phyloP scores from a whole-genome alignment of 2,329 filamentous ascomycete species.

The Proliferodiscus dingleyae region DNA sequence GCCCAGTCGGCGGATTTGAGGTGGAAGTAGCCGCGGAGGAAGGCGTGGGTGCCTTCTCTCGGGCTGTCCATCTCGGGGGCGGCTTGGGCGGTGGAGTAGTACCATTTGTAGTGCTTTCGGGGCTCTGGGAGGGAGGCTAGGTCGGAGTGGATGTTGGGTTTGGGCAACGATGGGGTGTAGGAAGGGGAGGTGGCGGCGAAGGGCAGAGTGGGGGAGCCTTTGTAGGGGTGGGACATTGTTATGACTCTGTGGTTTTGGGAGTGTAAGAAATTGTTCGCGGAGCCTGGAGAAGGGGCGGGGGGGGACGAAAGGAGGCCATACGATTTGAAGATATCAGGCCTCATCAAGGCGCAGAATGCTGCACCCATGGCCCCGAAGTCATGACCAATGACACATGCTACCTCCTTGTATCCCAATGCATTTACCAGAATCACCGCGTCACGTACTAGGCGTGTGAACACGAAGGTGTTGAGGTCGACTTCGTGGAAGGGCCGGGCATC shows the following conservation, averaged over 20 bases:
- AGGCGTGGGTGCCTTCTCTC: constrained; percentile 49
- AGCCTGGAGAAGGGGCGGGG: too few species aligned
- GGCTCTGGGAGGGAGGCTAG: constrained; percentile 51
- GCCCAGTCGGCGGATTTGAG: constrained; percentile 61
- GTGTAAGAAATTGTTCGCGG: neutral
- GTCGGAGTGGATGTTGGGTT: constrained; percentile 48
- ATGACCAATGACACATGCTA: constrained; percentile 58
- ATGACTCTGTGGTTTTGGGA: constrained; percentile 37
- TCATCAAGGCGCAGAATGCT: constrained; percentile 53
- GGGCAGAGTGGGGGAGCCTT: constrained; percentile 44
- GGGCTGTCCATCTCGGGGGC: constrained; percentile 43
- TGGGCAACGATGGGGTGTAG: constrained; percentile 13
- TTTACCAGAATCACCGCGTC: constrained; percentile 58
- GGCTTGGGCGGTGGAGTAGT: constrained; percentile 49
- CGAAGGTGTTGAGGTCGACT: constrained; percentile 52
- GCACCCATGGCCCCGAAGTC: constrained; percentile 62
- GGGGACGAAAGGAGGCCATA: constrained; percentile 7
- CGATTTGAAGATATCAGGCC: constrained; percentile 60
- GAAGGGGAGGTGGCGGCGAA: constrained; percentile 40
- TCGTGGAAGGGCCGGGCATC: constrained; percentile 45
- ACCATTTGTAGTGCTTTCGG: constrained; percentile 66
- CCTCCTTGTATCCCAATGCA: constrained; percentile 53
- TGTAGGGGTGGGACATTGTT: constrained; percentile 62
- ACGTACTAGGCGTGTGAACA: constrained; percentile 52
- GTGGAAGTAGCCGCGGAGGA: constrained; percentile 63